Evolutionary conservation across 495 filamentous ascomycete species (phyloP).

Genomic region (Penicillium angulare): DNA sequence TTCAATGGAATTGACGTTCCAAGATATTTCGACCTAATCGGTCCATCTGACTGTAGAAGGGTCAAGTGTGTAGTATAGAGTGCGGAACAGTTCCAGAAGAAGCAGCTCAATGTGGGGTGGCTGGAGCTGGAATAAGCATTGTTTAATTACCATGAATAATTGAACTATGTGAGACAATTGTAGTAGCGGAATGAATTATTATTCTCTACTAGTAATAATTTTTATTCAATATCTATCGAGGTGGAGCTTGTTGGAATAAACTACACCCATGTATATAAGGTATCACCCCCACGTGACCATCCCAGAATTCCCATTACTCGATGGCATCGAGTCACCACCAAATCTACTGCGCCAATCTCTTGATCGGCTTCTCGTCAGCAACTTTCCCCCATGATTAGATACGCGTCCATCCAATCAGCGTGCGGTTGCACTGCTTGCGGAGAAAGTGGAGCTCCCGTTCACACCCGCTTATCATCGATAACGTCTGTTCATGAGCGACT

Average conservation of each 20-base stretch:
- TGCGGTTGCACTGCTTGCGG: conserved; percentile 11
- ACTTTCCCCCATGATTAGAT: conserved; percentile 24
- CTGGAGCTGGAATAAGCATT: too few species aligned
- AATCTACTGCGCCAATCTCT: conserved; percentile 7
- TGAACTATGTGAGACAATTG: too few species aligned
- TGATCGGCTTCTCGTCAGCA: conserved; percentile 6
- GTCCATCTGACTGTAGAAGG: too few species aligned
- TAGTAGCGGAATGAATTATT: too few species aligned
- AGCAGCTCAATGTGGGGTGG: too few species aligned
- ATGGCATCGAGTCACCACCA: conserved; percentile 41
- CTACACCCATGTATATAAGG: not conserved
- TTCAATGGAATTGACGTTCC: conserved; percentile 1
- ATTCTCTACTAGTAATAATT: too few species aligned
- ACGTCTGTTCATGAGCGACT: conserved; percentile 20
- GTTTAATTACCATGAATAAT: too few species aligned
- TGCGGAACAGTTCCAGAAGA: too few species aligned
- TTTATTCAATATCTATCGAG: too few species aligned
- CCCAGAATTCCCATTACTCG: conserved; percentile 31
- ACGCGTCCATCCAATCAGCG: conserved; percentile 9
- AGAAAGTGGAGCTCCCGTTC: conserved; percentile 10
- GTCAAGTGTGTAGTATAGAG: not conserved
- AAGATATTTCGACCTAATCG: too few species aligned
- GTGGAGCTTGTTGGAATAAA: too few species aligned
- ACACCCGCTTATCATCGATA: conserved; percentile 17
- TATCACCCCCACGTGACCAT: conserved; percentile 18